A percentile compares a stretch with the other conserved stretches of the same genome.
Evolutionary conservation across 257 asterid species (phyloP).

Genomic region (Lycium ferocissimum): DNA sequence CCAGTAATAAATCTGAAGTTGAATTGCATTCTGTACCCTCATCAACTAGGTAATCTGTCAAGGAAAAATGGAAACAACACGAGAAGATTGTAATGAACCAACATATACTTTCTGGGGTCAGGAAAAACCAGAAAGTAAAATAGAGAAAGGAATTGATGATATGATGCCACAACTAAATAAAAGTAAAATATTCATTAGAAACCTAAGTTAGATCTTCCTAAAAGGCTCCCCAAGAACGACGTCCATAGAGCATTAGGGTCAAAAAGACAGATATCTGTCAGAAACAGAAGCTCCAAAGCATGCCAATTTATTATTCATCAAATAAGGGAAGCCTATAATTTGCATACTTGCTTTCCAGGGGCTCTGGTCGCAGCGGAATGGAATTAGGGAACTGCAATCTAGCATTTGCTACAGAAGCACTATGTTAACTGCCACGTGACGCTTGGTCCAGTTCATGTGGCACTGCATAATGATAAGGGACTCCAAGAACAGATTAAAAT

Average conservation of each 20-base stretch:
- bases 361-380: background rate
- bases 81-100: constrained; percentile 2
- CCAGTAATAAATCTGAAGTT: constrained; percentile 88
- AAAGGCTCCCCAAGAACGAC: background rate
- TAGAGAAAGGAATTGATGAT: constrained; percentile 21
- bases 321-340: background rate
- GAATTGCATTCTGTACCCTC: constrained; percentile 92
- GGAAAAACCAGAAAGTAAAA: background rate
- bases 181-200: constrained; percentile 14
- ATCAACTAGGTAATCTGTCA: constrained; percentile 94
- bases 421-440: too few relatives aligned
- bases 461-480: too few relatives aligned
- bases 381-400: background rate
- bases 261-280: constrained; percentile 3
- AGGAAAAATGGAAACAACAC: constrained; percentile 38
- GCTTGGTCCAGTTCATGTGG: too few relatives aligned
- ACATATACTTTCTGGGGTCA: background rate
- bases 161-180: constrained; percentile 3
- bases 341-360: constrained; percentile 20
- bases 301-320: constrained; percentile 1
- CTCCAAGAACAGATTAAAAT: too few relatives aligned
- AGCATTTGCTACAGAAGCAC: too few relatives aligned
- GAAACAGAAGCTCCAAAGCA: background rate
- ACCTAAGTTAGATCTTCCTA: background rate
- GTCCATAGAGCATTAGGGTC: background rate